Evolutionary conservation across 306 rosid species (phyloP).

Genomic region (Cercis canadensis): DNA sequence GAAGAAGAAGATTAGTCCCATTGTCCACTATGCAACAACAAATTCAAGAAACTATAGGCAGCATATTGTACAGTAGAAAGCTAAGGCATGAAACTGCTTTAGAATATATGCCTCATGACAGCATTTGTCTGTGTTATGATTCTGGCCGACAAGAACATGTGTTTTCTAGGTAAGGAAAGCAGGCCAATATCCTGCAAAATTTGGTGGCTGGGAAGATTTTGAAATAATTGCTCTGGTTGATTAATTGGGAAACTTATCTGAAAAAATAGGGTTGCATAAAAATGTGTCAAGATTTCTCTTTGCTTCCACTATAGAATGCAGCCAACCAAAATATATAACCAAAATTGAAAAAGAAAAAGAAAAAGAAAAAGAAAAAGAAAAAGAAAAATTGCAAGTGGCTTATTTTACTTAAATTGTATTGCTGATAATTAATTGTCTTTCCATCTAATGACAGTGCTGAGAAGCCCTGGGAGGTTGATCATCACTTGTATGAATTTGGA

Average conservation of each 20-base stretch:
- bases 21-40: no score
- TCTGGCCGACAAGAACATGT: conserved; percentile 34
- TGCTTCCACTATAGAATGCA: not conserved
- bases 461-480: conserved; percentile 74
- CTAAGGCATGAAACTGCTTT: not conserved
- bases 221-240: not conserved
- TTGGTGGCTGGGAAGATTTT: conserved; percentile 13
- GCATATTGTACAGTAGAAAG: not conserved
- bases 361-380: not conserved
- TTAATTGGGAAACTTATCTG: not conserved
- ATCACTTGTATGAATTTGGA: conserved; percentile 82
- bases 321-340: not conserved
- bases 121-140: conserved; percentile 9
- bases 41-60: not conserved
- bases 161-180: conserved; percentile 40
- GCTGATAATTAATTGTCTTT: conserved; percentile 18
- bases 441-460: conserved; percentile 59
- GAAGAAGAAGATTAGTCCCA: no score
- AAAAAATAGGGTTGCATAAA: not conserved
- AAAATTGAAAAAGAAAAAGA: not conserved
- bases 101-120: not conserved
- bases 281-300: not conserved
- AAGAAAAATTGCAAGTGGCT: not conserved
- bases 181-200: conserved; percentile 13
- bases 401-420: conserved; percentile 10